Percentiles rank a stretch among this genome's conserved stretches.
These are phyloP conservation scores for Penicillium soppii DNA, from an alignment of 495 filamentous ascomycete genomes.

Conservation along the genomic window DNA sequence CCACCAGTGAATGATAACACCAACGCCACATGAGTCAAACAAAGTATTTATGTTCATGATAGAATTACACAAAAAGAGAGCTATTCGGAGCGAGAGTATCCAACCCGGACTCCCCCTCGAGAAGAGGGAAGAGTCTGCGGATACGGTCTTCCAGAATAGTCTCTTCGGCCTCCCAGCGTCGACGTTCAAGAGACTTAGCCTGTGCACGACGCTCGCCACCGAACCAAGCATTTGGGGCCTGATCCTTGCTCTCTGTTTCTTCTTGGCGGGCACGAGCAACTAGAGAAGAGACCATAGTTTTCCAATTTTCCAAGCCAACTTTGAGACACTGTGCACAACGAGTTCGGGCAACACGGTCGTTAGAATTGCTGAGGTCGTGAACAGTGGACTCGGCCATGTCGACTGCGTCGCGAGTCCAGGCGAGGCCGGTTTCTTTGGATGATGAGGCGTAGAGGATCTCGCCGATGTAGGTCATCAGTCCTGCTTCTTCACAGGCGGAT, in stretches of 20 bases:
- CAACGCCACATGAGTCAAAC: not conserved
- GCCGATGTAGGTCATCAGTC: constrained; percentile 84
- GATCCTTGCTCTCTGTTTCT: constrained; percentile 33
- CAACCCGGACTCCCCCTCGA: constrained; percentile 33
- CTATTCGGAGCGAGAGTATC: constrained; percentile 32
- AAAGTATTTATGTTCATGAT: not conserved
- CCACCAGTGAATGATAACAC: not conserved
- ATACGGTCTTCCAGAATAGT: constrained; percentile 43
- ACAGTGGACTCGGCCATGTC: constrained; percentile 60
- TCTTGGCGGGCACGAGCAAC: constrained; percentile 50
- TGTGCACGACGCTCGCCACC: constrained; percentile 40
- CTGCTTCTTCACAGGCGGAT: constrained; percentile 79
- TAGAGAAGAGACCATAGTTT: constrained; percentile 63
- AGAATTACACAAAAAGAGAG: constrained; percentile 41
- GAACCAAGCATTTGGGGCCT: constrained; percentile 45
- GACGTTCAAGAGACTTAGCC: constrained; percentile 28
- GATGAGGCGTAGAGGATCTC: constrained; percentile 82
- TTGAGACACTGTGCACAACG: constrained; percentile 71
- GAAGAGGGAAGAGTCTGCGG: constrained; percentile 26
- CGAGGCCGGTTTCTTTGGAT: constrained; percentile 63
- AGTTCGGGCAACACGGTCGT: constrained; percentile 39
- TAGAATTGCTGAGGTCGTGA: constrained; percentile 36
- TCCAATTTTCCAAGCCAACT: constrained; percentile 73
- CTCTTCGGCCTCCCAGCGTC: constrained; percentile 41
- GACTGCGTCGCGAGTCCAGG: constrained; percentile 83